Percentiles rank a stretch among this genome's conserved stretches.
phyloP scores from a whole-genome alignment of 164 flowering plant genomes.

The Piper betle region DNA sequence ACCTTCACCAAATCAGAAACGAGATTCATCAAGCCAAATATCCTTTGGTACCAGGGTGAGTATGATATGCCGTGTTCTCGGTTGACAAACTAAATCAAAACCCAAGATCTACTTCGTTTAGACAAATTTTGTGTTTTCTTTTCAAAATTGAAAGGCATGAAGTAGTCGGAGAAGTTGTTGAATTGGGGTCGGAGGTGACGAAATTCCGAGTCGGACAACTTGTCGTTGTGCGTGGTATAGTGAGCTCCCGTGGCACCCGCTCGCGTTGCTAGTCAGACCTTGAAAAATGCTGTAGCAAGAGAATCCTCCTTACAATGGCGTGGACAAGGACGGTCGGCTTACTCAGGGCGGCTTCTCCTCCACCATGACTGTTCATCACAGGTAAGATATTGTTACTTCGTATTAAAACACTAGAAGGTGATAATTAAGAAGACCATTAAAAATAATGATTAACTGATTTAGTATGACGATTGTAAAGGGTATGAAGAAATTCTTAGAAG shows the following conservation, averaged over 20 bases:
- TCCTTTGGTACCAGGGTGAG: slow-evolving; percentile 49
- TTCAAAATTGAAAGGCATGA: too few relatives aligned
- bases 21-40: slow-evolving; percentile 28
- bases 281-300: slow-evolving; percentile 20
- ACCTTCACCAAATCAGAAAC: slow-evolving; percentile 42
- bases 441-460: too few relatives aligned
- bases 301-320: slow-evolving; percentile 30
- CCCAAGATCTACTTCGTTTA: neutral
- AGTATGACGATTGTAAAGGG: too few relatives aligned
- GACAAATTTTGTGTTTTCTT: neutral
- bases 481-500: too few relatives aligned
- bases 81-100: neutral
- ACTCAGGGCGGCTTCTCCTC: slow-evolving; percentile 51
- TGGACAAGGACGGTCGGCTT: slow-evolving; percentile 36
- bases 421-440: too few relatives aligned
- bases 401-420: too few relatives aligned
- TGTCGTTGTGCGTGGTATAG: slow-evolving; percentile 42
- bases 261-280: slow-evolving; percentile 23
- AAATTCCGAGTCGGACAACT: slow-evolving; percentile 38
- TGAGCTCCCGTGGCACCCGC: slow-evolving; percentile 46
- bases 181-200: slow-evolving; percentile 35
- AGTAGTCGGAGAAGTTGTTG: slow-evolving; percentile 44
- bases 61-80: neutral
- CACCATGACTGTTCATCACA: slow-evolving; percentile 46
- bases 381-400: slow-evolving; percentile 11